A percentile compares a stretch with the other conserved stretches of the same genome.
phyloP scores from a whole-genome alignment of 345 rosid genomes.

The Carallia brachiata region DNA sequence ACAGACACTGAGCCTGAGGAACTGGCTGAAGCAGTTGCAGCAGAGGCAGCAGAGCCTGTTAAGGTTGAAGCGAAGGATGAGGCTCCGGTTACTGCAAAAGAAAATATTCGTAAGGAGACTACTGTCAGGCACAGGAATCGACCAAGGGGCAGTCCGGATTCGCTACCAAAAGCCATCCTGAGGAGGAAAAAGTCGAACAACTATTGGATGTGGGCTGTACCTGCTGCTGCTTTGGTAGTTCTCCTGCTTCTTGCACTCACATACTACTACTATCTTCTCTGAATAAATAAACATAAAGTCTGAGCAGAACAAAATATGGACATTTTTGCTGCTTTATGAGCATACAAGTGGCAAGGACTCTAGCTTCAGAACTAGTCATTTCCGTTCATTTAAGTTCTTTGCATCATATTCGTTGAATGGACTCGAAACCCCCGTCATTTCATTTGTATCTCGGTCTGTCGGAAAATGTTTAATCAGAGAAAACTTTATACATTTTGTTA shows the following conservation, averaged over 20 bases:
- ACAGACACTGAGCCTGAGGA: slow-evolving; percentile 42
- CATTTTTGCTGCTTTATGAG: slow-evolving; percentile 22
- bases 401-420: slow-evolving; percentile 32
- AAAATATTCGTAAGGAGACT: slow-evolving; percentile 45
- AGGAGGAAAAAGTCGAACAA: slow-evolving; percentile 69
- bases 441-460: slow-evolving; percentile 24
- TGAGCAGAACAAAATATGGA: slow-evolving; percentile 12
- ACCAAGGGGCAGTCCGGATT: slow-evolving; percentile 51
- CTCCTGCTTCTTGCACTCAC: slow-evolving; percentile 43
- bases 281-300: slow-evolving; percentile 27
- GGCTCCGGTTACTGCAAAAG: slow-evolving; percentile 36
- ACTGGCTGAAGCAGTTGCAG: slow-evolving; percentile 41
- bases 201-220: slow-evolving; percentile 66
- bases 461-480: too few species aligned
- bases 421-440: slow-evolving; percentile 33
- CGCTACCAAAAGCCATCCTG: slow-evolving; percentile 64
- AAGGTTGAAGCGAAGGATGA: slow-evolving; percentile 39
- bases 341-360: slow-evolving; percentile 18
- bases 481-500: slow-evolving; percentile 16
- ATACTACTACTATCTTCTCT: slow-evolving; percentile 48
- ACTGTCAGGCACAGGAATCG: slow-evolving; percentile 49
- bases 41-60: slow-evolving; percentile 55
- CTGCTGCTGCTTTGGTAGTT: slow-evolving; percentile 48
- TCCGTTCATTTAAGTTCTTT: slow-evolving; percentile 28
- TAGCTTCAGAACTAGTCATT: slow-evolving; percentile 20